Base-by-base conservation (phyloP, 179 eudicot species). In the Monotropa hypopitys region DNA sequence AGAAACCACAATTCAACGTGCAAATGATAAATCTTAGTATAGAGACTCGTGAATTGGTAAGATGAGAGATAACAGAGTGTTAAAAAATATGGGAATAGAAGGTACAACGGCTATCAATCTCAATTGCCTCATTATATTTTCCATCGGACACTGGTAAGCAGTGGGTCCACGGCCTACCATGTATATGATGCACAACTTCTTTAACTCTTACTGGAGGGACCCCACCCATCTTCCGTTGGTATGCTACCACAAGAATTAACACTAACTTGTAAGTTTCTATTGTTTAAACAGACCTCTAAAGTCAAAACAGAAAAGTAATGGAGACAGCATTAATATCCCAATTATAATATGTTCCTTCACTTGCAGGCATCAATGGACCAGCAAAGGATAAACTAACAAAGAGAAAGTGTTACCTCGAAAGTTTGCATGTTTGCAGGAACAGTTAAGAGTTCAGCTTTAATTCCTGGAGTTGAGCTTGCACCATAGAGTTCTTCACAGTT, bases 331-430 rank as follows among this genome's bases (percentile, higher is more conserved):
- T 33, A 30, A 43, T 32, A 45, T 56, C n/a, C 16, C 16, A 46
- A 49, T 46, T 57, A 49, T 10, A 8, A 33, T 49, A 42, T 18
- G 2, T 15, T 51, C 32, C 26, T 42, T 65, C 1, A 53, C 16
- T 21, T 74, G 57, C 71, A 70, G 50, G 75, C 54, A 69, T 21
- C 47, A 56, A 75, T 75, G 13, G 13, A 49, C 21, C 54, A 62
- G 15, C 62, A 76, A 43, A 3, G 68, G 46, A 35, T 59, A 67
- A 10, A 23, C 38, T 13, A 65, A 21, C 35, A 18, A 79, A 56
- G 40, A 62, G 20, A 49, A 33, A 47, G 66, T 50, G 43, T 76
- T 87, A 92, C 94, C 97, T 84, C 84, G 16, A 40, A 70, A 42
- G 75, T 35, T 76, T 57, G 86, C 15, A 32, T 21, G 68, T 77